phyloP scores from a whole-genome alignment of 2,329 filamentous ascomycete species.

The Xylaria hypoxylon region DNA sequence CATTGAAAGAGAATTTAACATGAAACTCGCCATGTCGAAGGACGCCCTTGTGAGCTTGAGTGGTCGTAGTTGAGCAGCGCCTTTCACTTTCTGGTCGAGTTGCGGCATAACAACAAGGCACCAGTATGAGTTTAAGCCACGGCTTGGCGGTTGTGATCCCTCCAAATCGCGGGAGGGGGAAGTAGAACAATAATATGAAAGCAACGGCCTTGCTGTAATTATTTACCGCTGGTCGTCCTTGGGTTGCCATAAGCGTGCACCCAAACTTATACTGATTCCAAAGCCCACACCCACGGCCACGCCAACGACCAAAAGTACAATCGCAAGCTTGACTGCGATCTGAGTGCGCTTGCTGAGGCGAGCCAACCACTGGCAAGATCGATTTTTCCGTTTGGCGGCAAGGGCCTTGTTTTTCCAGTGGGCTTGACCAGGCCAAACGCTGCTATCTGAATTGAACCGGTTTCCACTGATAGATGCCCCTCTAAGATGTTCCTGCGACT shows the following conservation, averaged over 20 bases:
- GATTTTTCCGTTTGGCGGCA: slow-evolving; percentile 63
- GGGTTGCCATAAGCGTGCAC: slow-evolving; percentile 68
- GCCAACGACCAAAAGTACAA: slow-evolving; percentile 64
- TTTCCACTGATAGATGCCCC: slow-evolving; percentile 51
- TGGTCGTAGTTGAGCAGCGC: not conserved
- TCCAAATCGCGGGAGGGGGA: not conserved
- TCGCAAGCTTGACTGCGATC: slow-evolving; percentile 65
- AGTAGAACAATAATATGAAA: not conserved
- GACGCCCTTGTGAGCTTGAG: not conserved
- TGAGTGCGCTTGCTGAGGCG: slow-evolving; percentile 65
- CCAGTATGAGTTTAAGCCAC: not conserved
- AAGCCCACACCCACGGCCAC: slow-evolving; percentile 67
- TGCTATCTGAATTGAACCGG: slow-evolving; percentile 60
- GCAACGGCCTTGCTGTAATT: not conserved
- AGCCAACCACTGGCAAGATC: slow-evolving; percentile 65
- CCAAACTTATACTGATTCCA: slow-evolving; percentile 70
- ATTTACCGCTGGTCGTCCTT: slow-evolving; percentile 42
- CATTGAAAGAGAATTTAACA: not conserved
- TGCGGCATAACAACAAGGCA: not conserved
- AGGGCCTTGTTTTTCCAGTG: slow-evolving; percentile 71
- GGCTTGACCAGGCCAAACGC: slow-evolving; percentile 70
- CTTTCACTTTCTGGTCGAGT: not conserved
- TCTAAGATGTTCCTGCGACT: slow-evolving; percentile 53
- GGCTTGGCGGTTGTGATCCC: not conserved
- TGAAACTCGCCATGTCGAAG: not conserved